Conservation (phyloP, 345 rosid genomes). For the Cardamine occulta region DNA sequence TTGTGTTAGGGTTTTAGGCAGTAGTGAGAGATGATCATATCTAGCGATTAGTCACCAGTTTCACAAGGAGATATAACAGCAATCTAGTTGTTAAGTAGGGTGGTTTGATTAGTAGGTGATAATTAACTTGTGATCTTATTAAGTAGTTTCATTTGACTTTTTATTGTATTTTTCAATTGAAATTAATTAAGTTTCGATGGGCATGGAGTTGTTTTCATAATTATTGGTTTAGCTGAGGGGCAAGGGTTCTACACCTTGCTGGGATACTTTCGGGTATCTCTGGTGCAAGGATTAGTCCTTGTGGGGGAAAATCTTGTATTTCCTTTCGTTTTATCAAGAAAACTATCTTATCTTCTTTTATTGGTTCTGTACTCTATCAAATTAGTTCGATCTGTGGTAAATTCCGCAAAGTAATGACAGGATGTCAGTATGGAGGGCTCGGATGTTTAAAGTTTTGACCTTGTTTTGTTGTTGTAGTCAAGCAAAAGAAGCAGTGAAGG, state of each 20-base stretch:
- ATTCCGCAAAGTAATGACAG: background rate
- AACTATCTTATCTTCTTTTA: background rate
- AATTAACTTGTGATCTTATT: constrained; percentile 14
- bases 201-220: background rate
- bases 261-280: background rate
- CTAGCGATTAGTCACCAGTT: background rate
- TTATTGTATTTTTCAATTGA: background rate
- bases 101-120: constrained; percentile 13
- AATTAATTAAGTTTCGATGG: background rate
- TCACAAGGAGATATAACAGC: constrained; percentile 8
- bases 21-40: background rate
- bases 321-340: background rate
- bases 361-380: background rate
- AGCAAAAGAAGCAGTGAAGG: constrained; percentile 85
- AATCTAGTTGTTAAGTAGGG: background rate
- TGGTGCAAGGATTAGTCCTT: background rate
- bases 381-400: background rate
- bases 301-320: background rate
- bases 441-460: background rate
- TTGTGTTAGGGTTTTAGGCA: too few relatives aligned
- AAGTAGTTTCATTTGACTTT: constrained; percentile 1
- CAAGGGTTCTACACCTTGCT: background rate
- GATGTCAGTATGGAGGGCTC: background rate
- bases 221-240: background rate
- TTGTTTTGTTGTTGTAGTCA: constrained; percentile 59